Evolutionary conservation across 2,329 filamentous ascomycete species (phyloP), one percentile per base, ranked within the genome.

Genomic region (Emergomyces pasteurianus): DNA sequence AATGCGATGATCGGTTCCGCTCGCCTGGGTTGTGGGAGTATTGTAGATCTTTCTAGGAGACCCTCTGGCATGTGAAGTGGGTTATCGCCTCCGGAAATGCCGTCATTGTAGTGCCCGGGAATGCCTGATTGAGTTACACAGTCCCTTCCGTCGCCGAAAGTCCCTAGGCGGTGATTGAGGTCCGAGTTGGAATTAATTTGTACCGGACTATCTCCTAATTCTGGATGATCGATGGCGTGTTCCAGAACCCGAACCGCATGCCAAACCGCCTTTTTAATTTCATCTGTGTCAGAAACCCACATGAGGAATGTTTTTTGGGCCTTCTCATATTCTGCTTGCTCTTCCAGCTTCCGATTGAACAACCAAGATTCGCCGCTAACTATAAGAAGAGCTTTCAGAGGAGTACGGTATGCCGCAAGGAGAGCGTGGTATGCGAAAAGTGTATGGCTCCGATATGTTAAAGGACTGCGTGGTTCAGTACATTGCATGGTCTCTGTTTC

Each of bases 291-390:
- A 14, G 62, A 63, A 21, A 69, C 65, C 72, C 72, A 74, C 31
- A 58, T 61, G 52, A 68, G 66, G 14, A 74, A 61, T 38, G 60
- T 66, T 36, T 60, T 62, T 60, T 72, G 73, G 2, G 71, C 70
- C 16, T 62, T 55, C 47, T 66, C 64, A 54, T 73, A 73, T 43
- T 72, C 68, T 5, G 64, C 60, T 65, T 73, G 67, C 21, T 70
- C 65, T 46, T 70, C 65, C 23, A 73, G 62, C 62, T 73, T 73
- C 56, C 67, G 68, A 53, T 71, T 72, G 61, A 73, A 69, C 49
- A 73, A 65, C 72, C 72, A 73, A 3, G 71, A 73, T 63, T 73
- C 71, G 36, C 71, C 71, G 53, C 68, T 69, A n/a, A 73, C 71
- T 6, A 69, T 68, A 38, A 74, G 64, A 21, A 74, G 63, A 52